Evolutionary conservation across 1,284 basidiomycete genomes (phyloP), one percentile per base, ranked within the genome.

Genomic region (Cryptococcus sp.): DNA sequence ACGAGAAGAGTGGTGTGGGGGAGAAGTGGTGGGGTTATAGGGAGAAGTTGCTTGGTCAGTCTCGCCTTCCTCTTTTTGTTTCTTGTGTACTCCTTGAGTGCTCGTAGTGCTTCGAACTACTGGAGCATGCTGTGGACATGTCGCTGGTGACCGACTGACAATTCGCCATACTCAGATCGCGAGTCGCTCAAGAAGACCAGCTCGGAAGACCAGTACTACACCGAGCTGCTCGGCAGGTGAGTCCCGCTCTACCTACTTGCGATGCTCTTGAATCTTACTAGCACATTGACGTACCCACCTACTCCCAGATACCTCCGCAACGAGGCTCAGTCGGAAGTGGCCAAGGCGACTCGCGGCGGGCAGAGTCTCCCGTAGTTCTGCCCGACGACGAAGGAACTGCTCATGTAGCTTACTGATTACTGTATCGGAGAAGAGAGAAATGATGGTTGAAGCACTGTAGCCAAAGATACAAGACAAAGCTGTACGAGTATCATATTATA

Each of bases 171-270:
- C 45, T 22, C 13, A 67, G 62, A 54, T 22, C 57, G 65, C 16
- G 65, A 67, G 5, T 61, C 56, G 42, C 47, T 67, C 16, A 64
- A 62, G 48, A 59, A 57, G 17, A 67, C 65, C 8, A 60, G 45
- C 20, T 64, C 65, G 6, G 62, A 64, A 41, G 60, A 64, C 20
- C 20, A 66, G 45, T 62, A 66, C 22, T 66, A 66, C 41, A 38
- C 45, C 10, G 62, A 61, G 49, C 25, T 64, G 7, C 47, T 66
- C 19, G 46, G 42, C 19, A 49, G 59, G 59, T 61, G 19, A 50
- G 59, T 54, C 11, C 10, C 41, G 31, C 31, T 13, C 13, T 35
- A 35, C 13, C 7, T 10, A 35, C 31, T 35, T 10, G 8, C 31
- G 10, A 13, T 35, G 31, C 13, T 5, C n/a, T 13, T 3, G 5